Conservation (phyloP, 2,329 filamentous ascomycete genomes). For the Fusarium cyanostomum region DNA sequence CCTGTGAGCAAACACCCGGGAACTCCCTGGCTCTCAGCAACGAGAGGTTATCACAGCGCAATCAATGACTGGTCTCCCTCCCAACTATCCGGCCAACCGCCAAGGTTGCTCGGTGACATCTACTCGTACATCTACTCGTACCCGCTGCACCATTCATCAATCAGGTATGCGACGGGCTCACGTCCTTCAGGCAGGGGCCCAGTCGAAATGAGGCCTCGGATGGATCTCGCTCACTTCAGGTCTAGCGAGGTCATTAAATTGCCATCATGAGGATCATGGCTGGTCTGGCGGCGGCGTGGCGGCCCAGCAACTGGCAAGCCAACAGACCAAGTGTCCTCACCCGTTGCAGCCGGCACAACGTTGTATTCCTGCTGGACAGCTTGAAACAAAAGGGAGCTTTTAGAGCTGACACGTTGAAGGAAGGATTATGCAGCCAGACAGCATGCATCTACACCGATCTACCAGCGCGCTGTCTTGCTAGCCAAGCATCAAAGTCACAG, state of each 20-base stretch:
- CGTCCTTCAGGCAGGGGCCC: conserved; percentile 21
- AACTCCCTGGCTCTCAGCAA: conserved; percentile 6
- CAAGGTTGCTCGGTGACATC: conserved; percentile 33
- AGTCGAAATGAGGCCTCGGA: conserved; percentile 40
- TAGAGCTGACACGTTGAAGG: conserved; percentile 13
- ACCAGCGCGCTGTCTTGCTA: background rate
- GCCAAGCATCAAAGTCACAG: background rate
- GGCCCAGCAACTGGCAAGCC: conserved; percentile 19
- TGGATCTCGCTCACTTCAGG: conserved; percentile 41
- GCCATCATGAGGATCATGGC: conserved; percentile 26
- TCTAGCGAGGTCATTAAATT: conserved; percentile 36
- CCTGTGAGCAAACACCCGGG: conserved; percentile 5
- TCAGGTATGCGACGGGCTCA: conserved; percentile 20
- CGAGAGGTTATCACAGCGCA: conserved; percentile 2
- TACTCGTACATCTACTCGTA: conserved; percentile 1
- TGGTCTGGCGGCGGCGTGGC: conserved; percentile 1
- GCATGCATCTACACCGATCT: background rate
- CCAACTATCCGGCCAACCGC: background rate
- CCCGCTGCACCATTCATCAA: background rate
- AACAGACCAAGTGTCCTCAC: conserved; percentile 20
- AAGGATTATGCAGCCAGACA: conserved; percentile 12
- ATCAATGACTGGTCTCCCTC: background rate
- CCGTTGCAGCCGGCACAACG: background rate
- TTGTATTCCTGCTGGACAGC: conserved; percentile 2
- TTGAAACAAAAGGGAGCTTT: conserved; percentile 29